Conservation (phyloP, 345 rosid genomes). For the Viola odorata region DNA sequence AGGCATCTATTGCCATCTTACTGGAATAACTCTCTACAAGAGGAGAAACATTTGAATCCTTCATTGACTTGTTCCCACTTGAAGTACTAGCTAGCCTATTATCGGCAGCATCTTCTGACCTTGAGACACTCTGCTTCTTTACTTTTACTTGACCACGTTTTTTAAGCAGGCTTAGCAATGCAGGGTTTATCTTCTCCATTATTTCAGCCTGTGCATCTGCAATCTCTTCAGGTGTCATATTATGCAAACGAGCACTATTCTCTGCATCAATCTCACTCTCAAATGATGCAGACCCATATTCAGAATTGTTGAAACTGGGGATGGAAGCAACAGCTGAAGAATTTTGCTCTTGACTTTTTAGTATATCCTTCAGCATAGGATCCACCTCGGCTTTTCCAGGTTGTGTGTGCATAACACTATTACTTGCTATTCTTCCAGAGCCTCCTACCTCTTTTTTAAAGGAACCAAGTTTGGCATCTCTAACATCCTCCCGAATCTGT, state of each 20-base stretch:
- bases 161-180: slow-evolving; percentile 54
- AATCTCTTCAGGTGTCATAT: slow-evolving; percentile 74
- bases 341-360: slow-evolving; percentile 9
- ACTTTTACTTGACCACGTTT: slow-evolving; percentile 54
- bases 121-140: slow-evolving; percentile 40
- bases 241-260: slow-evolving; percentile 50
- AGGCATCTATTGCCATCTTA: slow-evolving; percentile 21
- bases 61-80: slow-evolving; percentile 22
- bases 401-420: slow-evolving; percentile 13
- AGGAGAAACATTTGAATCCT: slow-evolving; percentile 27
- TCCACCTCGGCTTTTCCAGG: slow-evolving; percentile 11
- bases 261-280: slow-evolving; percentile 79
- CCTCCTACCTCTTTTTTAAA: too few species aligned
- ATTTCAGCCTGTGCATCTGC: slow-evolving; percentile 77
- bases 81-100: slow-evolving; percentile 6
- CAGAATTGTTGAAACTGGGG: slow-evolving; percentile 23
- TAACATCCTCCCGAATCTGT: slow-evolving; percentile 10
- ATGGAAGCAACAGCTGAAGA: slow-evolving; percentile 21
- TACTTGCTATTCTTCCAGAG: slow-evolving; percentile 3
- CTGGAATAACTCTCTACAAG: slow-evolving; percentile 13
- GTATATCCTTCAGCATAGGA: slow-evolving; percentile 12
- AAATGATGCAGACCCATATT: slow-evolving; percentile 36
- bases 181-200: slow-evolving; percentile 71
- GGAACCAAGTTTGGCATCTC: not conserved
- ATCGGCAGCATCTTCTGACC: slow-evolving; percentile 16